Evolutionary conservation across 495 filamentous ascomycete species (phyloP), one percentile per base, ranked within the genome.

Genomic region (Aspergillus diversus): DNA sequence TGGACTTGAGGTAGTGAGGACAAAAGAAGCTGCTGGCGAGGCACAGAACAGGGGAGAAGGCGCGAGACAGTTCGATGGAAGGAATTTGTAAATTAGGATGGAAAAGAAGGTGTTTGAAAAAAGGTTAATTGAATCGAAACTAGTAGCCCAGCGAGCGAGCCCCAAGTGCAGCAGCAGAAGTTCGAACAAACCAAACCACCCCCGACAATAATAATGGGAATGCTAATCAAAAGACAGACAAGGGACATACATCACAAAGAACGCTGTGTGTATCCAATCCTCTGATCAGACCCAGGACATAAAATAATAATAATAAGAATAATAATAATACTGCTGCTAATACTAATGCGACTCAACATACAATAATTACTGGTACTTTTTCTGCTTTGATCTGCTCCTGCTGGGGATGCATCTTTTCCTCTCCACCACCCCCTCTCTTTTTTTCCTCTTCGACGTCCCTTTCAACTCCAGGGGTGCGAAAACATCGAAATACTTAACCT

Each of bases 1-100:
- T 76, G 61, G 74, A 71, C 66, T 68, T 63, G 49, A 54, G 61
- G 47, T 34, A 31, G 32, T 55, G 32, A 37, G 9, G 21, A 50
- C 11, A 50, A 50, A 50, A 50, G n/a, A 50, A 49, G 15, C n/a
- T 31, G 9, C 47, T 17, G 16, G n/a, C 17, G 47, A 31, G 63
- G 55, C 32, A 46, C 12, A 57, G 35, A 50, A 54, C 15, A 49
- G 46, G 46, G 46, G 17, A 49, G 46, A 17, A 2, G 46, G n/a
- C 12, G 15, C 17, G 12, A 49, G 13, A 50, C 42, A 16, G 50
- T 12, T 49, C 15, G 17, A 64, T 48, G 37, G 48, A 27, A 27
- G 21, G 21, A 27, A 27, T 27, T 27, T 39, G 47, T 35, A n/a
- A 55, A 35, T 49, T 37, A 34, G 13, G 33, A 35, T 21, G 52